phyloP scores from a whole-genome alignment of 495 filamentous ascomycete genomes.

The Filosporella fistucella region DNA sequence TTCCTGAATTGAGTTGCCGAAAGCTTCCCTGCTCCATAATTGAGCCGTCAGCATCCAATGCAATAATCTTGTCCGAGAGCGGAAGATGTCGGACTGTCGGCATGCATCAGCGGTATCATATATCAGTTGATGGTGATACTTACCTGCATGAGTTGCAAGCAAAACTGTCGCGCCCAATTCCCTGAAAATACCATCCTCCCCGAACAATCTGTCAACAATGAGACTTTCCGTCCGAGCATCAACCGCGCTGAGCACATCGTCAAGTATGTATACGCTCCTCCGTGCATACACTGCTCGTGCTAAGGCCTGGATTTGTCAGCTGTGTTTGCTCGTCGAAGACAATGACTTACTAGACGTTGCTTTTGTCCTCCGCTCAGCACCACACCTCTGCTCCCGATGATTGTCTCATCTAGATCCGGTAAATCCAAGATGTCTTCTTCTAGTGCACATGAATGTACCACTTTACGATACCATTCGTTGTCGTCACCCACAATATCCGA shows the following conservation, averaged over 20 bases:
- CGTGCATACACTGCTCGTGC: slow-evolving; percentile 35
- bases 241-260: slow-evolving; percentile 31
- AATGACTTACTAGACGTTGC: slow-evolving; percentile 46
- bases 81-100: background rate
- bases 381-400: slow-evolving; percentile 58
- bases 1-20: slow-evolving; percentile 1
- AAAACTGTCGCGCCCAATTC: slow-evolving; percentile 27
- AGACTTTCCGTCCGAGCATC: slow-evolving; percentile 29
- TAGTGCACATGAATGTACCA: slow-evolving; percentile 53
- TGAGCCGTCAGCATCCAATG: slow-evolving; percentile 11
- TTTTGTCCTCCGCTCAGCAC: slow-evolving; percentile 61
- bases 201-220: slow-evolving; percentile 29
- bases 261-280: slow-evolving; percentile 26
- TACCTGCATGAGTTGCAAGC: slow-evolving; percentile 29
- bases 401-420: slow-evolving; percentile 46
- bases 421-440: slow-evolving; percentile 48
- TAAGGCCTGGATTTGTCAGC: slow-evolving; percentile 31
- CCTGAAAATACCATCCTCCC: slow-evolving; percentile 24
- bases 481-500: slow-evolving; percentile 37
- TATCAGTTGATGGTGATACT: background rate
- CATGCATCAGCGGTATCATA: background rate
- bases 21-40: slow-evolving; percentile 10
- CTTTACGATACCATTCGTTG: slow-evolving; percentile 48
- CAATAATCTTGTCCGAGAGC: slow-evolving; percentile 16
- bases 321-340: too few relatives aligned